Evolutionary conservation across 2,329 filamentous ascomycete genomes (phyloP), one percentile per base, ranked within the genome.

Genomic region (Paraphaeosphaeria minitans): DNA sequence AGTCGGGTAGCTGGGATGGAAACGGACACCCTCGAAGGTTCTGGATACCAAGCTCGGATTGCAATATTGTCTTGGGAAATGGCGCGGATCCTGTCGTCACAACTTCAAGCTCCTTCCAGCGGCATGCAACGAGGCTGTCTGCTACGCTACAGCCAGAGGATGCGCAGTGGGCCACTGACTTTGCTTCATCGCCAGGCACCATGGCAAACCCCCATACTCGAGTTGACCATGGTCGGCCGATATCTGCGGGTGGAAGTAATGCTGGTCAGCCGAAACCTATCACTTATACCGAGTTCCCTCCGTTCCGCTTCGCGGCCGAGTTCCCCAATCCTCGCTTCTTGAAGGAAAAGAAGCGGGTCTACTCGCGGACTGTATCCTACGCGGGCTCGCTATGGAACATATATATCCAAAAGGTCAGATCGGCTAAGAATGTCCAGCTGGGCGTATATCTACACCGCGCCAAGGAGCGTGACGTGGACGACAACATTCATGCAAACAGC

Each of bases 321-420:
- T 86, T 87, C 53, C 83, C 83, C 0, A 84, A 83, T 60, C 83
- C 84, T 1, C 77, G 82, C 16, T 78, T 81, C 7, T 73, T 86
- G 24, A 86, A 85, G 58, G 84, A 86, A 66, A 85, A 84, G 74
- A 86, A 85, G 68, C 77, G 84, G 0, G 82, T 86, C 9, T 86
- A 86, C 67, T 84, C 81, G 12, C 80, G 83, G 33, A 86, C 84
- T 2, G 83, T 86, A 5, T 86, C 84, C 65, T 87, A 87, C 59
- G 84, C 84, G 4, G 84, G 84, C 2, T 83, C 80, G 19, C 73
- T 85, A 16, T 87, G 84, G 84, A 87, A 87, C 63, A 83, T 87
- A n/a, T 87, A 86, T 68, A 85, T 87, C 12, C 84, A 86, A 64
- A 85, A 85, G 59, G 82, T 85, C 2, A 79, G 82, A 9, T 83